Evolutionary conservation across 345 rosid species (phyloP).

Genomic region (Erodium maritimum): DNA sequence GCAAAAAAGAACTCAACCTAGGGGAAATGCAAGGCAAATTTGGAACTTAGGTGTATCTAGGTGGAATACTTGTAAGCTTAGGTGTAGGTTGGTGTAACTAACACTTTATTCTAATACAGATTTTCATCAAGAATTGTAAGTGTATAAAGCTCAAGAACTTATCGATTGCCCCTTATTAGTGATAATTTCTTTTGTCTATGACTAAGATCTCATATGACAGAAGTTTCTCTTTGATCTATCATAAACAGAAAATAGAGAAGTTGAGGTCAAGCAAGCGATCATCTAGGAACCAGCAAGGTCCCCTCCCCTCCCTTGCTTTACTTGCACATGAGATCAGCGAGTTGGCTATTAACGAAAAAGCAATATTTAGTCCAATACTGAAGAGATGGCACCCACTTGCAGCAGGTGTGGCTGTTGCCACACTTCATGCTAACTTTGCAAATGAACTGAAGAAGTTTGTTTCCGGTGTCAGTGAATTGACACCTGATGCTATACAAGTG

Average conservation of each 20-base stretch:
- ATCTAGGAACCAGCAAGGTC: conserved; percentile 42
- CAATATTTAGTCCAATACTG: conserved; percentile 70
- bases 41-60: too few relatives aligned
- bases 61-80: too few relatives aligned
- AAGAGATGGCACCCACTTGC: conserved; percentile 94
- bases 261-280: conserved; percentile 47
- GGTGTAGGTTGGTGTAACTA: too few relatives aligned
- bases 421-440: conserved; percentile 86
- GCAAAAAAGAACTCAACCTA: too few relatives aligned
- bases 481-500: conserved; percentile 87
- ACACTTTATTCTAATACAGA: too few relatives aligned
- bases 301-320: conserved; percentile 65
- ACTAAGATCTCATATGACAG: conserved; percentile 5
- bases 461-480: conserved; percentile 61
- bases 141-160: background rate
- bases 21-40: too few relatives aligned
- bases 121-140: background rate
- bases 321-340: conserved; percentile 79
- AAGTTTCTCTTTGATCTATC: conserved; percentile 10
- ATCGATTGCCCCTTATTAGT: background rate
- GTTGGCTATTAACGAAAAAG: conserved; percentile 70
- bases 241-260: conserved; percentile 58
- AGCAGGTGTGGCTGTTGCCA: conserved; percentile 90
- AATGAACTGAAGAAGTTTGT: conserved; percentile 59
- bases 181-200: background rate